phyloP scores from a whole-genome alignment of 1,284 basidiomycete species.

The Naganishia sp. region DNA sequence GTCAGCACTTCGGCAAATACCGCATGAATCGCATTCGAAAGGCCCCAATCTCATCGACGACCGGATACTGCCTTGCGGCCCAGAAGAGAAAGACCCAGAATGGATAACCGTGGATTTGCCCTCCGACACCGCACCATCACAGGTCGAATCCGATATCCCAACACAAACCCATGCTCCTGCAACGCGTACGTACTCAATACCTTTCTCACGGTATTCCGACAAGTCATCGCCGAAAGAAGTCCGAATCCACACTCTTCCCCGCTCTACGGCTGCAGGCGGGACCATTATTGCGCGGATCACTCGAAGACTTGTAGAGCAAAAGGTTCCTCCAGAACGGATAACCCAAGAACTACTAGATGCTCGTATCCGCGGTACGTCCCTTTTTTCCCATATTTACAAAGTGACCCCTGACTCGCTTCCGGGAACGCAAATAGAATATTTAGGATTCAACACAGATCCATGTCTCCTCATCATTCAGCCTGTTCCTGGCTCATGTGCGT shows the following conservation, averaged over 20 bases:
- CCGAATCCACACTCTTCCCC: constrained; percentile 7
- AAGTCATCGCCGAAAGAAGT: too few relatives aligned
- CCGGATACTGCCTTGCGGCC: too few relatives aligned
- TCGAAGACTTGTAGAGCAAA: constrained; percentile 24
- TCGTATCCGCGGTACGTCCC: constrained; percentile 33
- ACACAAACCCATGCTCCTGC: too few relatives aligned
- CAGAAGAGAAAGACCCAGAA: too few relatives aligned
- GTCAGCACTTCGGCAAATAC: too few relatives aligned
- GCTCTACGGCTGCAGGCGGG: background rate
- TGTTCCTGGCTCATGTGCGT: background rate
- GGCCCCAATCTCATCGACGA: too few relatives aligned
- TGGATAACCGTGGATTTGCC: too few relatives aligned
- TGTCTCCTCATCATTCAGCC: constrained; percentile 44
- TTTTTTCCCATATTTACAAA: background rate
- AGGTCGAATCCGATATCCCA: too few relatives aligned
- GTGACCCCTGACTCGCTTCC: too few relatives aligned
- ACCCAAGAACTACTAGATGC: constrained; percentile 33
- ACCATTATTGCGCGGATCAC: constrained; percentile 30
- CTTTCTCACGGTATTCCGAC: too few relatives aligned
- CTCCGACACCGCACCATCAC: too few relatives aligned
- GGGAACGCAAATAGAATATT: constrained; percentile 9
- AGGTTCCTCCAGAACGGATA: constrained; percentile 28
- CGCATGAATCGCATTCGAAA: too few relatives aligned
- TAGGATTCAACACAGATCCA: constrained; percentile 38
- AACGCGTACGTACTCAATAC: background rate